Evolutionary conservation across 2,329 filamentous ascomycete genomes (phyloP).

Genomic region (Byssoonygena ceratinophila): DNA sequence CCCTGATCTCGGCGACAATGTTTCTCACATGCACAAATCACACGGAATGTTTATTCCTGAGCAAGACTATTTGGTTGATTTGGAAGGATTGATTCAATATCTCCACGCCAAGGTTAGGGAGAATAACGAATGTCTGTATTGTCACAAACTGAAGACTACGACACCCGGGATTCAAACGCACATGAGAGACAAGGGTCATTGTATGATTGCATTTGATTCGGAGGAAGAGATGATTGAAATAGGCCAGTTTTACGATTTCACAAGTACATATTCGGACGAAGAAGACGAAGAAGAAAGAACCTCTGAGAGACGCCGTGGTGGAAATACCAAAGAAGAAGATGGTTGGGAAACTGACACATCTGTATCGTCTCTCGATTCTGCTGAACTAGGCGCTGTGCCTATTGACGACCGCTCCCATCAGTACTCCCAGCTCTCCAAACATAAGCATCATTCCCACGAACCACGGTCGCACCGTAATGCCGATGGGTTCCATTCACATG

Average conservation of each 20-base stretch:
- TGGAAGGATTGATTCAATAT: conserved; percentile 69
- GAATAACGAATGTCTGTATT: conserved; percentile 76
- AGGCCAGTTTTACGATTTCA: conserved; percentile 95
- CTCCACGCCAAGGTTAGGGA: conserved; percentile 71
- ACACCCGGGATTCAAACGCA: conserved; percentile 80
- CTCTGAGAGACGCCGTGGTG: conserved; percentile 37
- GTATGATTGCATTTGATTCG: conserved; percentile 84
- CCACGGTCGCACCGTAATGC: conserved; percentile 61
- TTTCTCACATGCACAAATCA: conserved; percentile 79
- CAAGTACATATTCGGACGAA: conserved; percentile 82
- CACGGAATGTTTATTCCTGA: conserved; percentile 97
- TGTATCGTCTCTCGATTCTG: conserved; percentile 76
- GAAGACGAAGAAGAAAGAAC: conserved; percentile 48
- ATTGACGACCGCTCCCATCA: conserved; percentile 61
- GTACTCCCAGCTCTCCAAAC: conserved; percentile 60
- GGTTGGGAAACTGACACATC: conserved; percentile 95
- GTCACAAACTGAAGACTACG: conserved; percentile 70
- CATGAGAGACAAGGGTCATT: conserved; percentile 94
- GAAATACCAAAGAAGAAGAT: conserved; percentile 54
- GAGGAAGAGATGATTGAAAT: conserved; percentile 88
- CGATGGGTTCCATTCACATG: conserved; percentile 73
- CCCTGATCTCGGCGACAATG: conserved; percentile 61
- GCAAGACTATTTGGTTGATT: conserved; percentile 66
- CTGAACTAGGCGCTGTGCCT: conserved; percentile 68
- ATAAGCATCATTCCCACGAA: conserved; percentile 65